Conservation (phyloP, 1,284 basidiomycete genomes). For the Sutorius eximius region DNA sequence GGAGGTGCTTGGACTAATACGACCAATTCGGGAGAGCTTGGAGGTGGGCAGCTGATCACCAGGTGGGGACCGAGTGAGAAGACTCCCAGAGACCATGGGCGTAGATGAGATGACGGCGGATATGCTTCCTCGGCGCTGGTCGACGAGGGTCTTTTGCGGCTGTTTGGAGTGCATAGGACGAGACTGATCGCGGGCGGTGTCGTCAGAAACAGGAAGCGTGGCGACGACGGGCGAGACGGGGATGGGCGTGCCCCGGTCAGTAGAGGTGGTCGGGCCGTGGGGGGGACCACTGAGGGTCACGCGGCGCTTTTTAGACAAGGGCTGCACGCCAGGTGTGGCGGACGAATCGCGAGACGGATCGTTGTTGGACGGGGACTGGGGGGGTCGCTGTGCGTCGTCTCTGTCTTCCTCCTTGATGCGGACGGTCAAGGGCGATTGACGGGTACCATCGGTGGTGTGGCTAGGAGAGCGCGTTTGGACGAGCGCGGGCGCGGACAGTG, state of each 20-base stretch:
- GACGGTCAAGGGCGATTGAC: conserved; percentile 46
- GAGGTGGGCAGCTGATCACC: conserved; percentile 31
- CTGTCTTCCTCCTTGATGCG: conserved; percentile 66
- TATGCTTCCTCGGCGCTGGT: conserved; percentile 62
- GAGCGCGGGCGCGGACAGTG: conserved; percentile 10
- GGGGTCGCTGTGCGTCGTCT: conserved; percentile 41
- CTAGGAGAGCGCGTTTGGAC: conserved; percentile 27
- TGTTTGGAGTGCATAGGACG: conserved; percentile 66
- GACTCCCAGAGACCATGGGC: conserved; percentile 18
- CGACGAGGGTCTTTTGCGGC: conserved; percentile 67
- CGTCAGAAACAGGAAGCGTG: conserved; percentile 60
- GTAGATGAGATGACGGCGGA: conserved; percentile 41
- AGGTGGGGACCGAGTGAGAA: conserved; percentile 28
- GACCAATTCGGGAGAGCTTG: conserved; percentile 30
- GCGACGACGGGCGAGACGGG: conserved; percentile 67
- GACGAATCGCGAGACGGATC: conserved; percentile 30
- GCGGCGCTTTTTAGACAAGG: conserved; percentile 69
- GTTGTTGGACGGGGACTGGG: conserved; percentile 32
- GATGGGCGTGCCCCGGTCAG: conserved; percentile 48
- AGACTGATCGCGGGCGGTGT: conserved; percentile 59
- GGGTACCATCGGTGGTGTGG: conserved; percentile 30
- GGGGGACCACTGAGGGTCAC: conserved; percentile 64
- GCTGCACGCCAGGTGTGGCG: conserved; percentile 41
- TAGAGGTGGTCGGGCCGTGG: conserved; percentile 49
- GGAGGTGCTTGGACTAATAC: conserved; percentile 45